Evolutionary conservation across 768 basidiomycete species (phyloP).

Genomic region (Leccinum broughii): DNA sequence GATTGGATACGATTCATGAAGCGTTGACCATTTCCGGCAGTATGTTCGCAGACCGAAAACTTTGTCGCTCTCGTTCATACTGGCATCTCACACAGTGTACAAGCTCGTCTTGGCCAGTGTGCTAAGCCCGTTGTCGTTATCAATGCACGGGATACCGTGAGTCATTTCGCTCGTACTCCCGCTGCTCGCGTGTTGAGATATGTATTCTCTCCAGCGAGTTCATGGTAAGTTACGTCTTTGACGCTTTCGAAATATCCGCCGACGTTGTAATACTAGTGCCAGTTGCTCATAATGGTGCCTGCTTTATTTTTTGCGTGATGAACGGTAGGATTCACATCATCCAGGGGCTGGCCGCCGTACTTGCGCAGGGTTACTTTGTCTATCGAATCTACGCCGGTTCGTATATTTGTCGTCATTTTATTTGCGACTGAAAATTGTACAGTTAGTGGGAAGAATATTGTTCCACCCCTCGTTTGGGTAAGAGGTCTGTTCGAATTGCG

Average conservation of each 20-base stretch:
- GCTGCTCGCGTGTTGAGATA: background rate
- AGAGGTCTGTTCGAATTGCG: background rate
- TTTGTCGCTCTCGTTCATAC: background rate
- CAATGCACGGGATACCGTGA: background rate
- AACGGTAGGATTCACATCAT: background rate
- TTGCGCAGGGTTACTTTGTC: constrained; percentile 14
- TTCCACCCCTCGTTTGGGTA: constrained; percentile 6
- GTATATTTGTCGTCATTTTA: background rate
- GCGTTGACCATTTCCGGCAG: constrained; percentile 7
- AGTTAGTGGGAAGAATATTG: constrained; percentile 10
- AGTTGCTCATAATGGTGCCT: constrained; percentile 4
- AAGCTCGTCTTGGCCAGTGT: constrained; percentile 9
- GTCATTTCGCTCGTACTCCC: background rate
- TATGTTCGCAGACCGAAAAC: background rate
- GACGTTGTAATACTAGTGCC: constrained; percentile 2
- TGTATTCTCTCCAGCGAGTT: constrained; percentile 5
- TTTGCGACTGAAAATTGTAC: background rate
- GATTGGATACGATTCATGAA: constrained; percentile 14
- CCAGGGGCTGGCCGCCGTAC: constrained; percentile 4
- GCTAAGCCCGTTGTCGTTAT: background rate
- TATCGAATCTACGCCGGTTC: constrained; percentile 16
- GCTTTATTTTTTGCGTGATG: background rate
- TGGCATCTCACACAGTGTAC: background rate
- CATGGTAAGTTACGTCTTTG: constrained; percentile 2
- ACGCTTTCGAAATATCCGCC: background rate